These are phyloP conservation scores for Metschnikowia peoriensis DNA, from an alignment of 805 yeast genomes.

Conservation along the genomic window DNA sequence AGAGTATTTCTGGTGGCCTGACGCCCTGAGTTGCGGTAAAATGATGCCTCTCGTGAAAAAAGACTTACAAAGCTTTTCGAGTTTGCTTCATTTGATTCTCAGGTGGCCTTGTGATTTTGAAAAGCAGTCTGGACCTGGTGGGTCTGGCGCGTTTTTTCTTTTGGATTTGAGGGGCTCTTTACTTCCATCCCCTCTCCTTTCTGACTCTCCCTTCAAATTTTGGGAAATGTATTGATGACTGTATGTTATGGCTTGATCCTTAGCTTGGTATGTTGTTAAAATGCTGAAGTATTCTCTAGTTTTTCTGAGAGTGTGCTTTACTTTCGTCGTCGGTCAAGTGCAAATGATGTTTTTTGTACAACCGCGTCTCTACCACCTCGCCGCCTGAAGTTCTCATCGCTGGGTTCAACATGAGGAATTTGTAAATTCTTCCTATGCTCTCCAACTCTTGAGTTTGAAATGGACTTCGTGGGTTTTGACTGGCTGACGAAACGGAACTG, in stretches of 20 bases:
- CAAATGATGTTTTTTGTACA: not conserved
- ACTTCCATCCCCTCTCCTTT: not conserved
- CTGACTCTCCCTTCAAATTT: not conserved
- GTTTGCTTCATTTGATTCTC: constrained; percentile 1
- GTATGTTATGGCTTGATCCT: constrained; percentile 1
- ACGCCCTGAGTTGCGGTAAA: not conserved
- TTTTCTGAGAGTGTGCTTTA: not conserved
- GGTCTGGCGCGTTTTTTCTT: not conserved
- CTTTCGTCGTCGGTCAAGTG: constrained; percentile 9
- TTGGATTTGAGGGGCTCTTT: not conserved
- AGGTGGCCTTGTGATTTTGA: not conserved
- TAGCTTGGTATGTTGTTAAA: not conserved
- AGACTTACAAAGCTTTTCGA: constrained; percentile 14
- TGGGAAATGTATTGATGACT: not conserved
- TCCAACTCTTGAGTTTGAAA: not conserved
- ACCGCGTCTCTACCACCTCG: constrained; percentile 4
- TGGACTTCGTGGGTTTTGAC: not conserved
- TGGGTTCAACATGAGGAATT: not conserved
- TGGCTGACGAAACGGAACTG: not conserved
- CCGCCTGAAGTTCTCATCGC: constrained; percentile 13
- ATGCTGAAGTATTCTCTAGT: not conserved
- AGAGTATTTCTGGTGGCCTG: not conserved
- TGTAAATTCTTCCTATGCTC: not conserved
- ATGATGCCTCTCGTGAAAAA: constrained; percentile 6
- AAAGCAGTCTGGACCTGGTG: not conserved